Evolutionary conservation across 2,329 filamentous ascomycete species (phyloP).

Genomic region (Ambrosiella beaveri): DNA sequence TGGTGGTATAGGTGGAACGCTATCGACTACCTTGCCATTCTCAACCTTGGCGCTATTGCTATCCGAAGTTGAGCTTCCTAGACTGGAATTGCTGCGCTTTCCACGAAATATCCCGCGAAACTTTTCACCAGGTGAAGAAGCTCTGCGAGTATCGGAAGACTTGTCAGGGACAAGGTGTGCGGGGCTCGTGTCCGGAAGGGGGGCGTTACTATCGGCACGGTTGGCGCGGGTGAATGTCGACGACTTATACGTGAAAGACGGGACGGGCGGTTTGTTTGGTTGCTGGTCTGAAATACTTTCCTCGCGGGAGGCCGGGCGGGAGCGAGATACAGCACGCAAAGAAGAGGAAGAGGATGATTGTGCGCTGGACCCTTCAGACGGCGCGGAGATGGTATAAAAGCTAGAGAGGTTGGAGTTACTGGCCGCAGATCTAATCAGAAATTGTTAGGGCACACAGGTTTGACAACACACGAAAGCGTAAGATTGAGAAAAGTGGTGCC

Average conservation of each 20-base stretch:
- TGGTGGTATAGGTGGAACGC: not conserved
- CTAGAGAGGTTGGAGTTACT: constrained; percentile 2
- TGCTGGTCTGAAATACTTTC: not conserved
- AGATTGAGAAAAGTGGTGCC: constrained; percentile 11
- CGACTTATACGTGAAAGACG: constrained; percentile 6
- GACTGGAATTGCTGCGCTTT: constrained; percentile 26
- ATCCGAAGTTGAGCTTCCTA: constrained; percentile 17
- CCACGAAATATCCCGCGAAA: constrained; percentile 53
- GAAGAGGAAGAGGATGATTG: constrained; percentile 1
- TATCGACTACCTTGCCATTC: constrained; percentile 16
- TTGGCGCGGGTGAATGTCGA: constrained; percentile 7
- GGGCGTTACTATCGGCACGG: constrained; percentile 2
- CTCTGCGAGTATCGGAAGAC: constrained; percentile 30
- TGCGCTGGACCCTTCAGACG: constrained; percentile 2
- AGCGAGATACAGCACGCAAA: not conserved
- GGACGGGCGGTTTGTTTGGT: not conserved
- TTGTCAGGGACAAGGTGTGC: constrained; percentile 25
- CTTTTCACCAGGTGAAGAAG: constrained; percentile 52
- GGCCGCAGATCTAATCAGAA: constrained; percentile 3
- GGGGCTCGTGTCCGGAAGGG: not conserved
- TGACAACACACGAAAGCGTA: constrained; percentile 13
- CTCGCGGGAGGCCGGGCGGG: constrained; percentile 8
- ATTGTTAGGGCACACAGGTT: constrained; percentile 14
- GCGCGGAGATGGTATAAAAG: constrained; percentile 10
- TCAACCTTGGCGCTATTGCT: constrained; percentile 20